Base-by-base conservation (phyloP, 352 stramenopile genomes). In the Globisporangium parvum region DNA sequence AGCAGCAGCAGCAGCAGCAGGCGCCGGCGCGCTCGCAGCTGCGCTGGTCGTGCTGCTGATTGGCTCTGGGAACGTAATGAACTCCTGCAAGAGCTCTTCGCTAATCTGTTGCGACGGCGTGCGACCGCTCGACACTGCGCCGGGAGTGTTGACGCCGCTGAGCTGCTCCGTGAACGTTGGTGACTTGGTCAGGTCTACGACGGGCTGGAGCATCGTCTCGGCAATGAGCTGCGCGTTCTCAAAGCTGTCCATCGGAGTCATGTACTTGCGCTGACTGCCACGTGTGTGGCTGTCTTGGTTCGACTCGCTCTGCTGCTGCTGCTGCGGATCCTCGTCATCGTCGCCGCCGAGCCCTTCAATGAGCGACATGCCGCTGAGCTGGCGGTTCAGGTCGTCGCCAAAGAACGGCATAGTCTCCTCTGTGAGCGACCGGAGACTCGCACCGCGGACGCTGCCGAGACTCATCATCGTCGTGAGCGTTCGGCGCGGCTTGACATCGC, bases 391-490 rank as follows among this genome's bases (percentile, higher is more conserved):
- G 21, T 69, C 66, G 37, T 77, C 71, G 33, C 75, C 77, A 69
- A 73, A 85, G 2, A 81, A 73, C 10, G 75, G 73, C 35, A 79
- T 68, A 8, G 72, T 65, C 42, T 77, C 61, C n/a, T 71, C 70
- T 6, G 73, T 77, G 28, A 85, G 62, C 26, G 71, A 80, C 15
- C 75, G 75, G 8, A 85, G 55, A 62, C 75, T 85, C 40, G 61
- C 69, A 26, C 71, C 81, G 51, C 70, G 76, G 0, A 73, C 74
- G 47, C 76, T 74, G 12, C 75, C 75, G 14, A 85, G 67, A 65
- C 75, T 85, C 63, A 85, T 57, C 73, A 85, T 81, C 35, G 71
- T 69, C 20, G 65, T 63, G 1, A 85, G 58, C 42, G 62, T 60
- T 18, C 54, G 40, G 24, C 64, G 65, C n/a, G 66, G 51, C 51